These are phyloP conservation scores for Aegilops sharonensis DNA, from an alignment of 176 grass and related monocot genomes.

Conservation along the genomic window DNA sequence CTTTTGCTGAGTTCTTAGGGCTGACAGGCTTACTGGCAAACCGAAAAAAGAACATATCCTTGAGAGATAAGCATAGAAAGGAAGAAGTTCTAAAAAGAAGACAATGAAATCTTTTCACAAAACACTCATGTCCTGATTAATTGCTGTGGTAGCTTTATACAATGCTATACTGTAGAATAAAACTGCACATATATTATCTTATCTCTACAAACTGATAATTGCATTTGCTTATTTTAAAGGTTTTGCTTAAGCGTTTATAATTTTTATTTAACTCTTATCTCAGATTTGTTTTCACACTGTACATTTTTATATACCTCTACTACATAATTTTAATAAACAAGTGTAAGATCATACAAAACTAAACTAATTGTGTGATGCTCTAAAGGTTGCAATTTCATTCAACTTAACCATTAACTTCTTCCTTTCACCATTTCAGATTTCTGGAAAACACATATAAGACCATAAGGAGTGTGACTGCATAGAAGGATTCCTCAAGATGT, in stretches of 20 bases:
- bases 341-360: background rate
- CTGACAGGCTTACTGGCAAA: background rate
- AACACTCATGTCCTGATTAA: background rate
- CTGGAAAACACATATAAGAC: background rate
- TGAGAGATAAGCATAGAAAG: constrained; percentile 4
- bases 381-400: background rate
- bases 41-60: background rate
- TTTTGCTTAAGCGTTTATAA: background rate
- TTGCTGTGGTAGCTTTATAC: background rate
- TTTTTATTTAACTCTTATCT: background rate
- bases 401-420: background rate
- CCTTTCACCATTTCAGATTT: background rate
- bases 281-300: background rate
- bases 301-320: background rate
- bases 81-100: background rate
- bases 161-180: background rate
- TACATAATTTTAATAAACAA: constrained; percentile 2
- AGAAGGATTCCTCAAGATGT: background rate
- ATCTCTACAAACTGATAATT: constrained; percentile 5
- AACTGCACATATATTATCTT: background rate
- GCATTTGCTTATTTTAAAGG: constrained; percentile 12
- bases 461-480: constrained; percentile 1
- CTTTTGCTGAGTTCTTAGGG: background rate
- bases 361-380: constrained; percentile 2
- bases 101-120: background rate